Evolutionary conservation across 345 rosid genomes (phyloP).

Genomic region (Camelina laxa): DNA sequence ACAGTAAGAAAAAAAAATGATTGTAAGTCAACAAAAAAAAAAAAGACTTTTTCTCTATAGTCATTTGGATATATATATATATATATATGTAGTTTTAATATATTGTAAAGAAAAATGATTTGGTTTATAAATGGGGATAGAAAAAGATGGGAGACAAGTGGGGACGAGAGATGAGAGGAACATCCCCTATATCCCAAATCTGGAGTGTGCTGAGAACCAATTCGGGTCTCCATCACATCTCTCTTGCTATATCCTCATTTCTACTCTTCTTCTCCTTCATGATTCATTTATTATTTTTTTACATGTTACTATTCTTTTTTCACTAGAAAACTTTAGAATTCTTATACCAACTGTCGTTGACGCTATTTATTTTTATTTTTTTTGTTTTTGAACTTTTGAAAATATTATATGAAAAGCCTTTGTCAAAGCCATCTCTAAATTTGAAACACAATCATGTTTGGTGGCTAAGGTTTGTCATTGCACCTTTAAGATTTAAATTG

Average conservation of each 20-base stretch:
- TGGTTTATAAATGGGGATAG: conserved; percentile 8
- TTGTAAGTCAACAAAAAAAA: not conserved
- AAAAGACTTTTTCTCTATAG: not conserved
- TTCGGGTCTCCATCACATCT: conserved; percentile 29
- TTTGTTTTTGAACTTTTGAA: not conserved
- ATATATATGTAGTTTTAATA: not conserved
- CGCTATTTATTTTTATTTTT: not conserved
- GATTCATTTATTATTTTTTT: not conserved
- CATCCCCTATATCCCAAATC: conserved; percentile 41
- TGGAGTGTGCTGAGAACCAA: conserved; percentile 30
- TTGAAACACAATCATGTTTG: too few species aligned
- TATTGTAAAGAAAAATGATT: not conserved
- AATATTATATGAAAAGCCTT: too few species aligned
- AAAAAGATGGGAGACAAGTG: conserved; percentile 39
- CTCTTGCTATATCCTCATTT: conserved; percentile 19
- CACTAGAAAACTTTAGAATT: not conserved
- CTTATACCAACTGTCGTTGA: not conserved
- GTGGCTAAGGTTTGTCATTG: not conserved
- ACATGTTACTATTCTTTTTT: conserved; percentile 13
- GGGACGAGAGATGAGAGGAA: conserved; percentile 29
- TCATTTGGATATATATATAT: not conserved
- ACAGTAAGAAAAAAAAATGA: not conserved
- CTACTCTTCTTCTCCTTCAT: conserved; percentile 11
- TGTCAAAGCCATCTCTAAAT: too few species aligned
- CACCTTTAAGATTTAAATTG: not conserved